Percentiles rank a stretch among this genome's conserved stretches.
phyloP scores from a whole-genome alignment of 345 rosid genomes.

The Aquilaria malaccensis region DNA sequence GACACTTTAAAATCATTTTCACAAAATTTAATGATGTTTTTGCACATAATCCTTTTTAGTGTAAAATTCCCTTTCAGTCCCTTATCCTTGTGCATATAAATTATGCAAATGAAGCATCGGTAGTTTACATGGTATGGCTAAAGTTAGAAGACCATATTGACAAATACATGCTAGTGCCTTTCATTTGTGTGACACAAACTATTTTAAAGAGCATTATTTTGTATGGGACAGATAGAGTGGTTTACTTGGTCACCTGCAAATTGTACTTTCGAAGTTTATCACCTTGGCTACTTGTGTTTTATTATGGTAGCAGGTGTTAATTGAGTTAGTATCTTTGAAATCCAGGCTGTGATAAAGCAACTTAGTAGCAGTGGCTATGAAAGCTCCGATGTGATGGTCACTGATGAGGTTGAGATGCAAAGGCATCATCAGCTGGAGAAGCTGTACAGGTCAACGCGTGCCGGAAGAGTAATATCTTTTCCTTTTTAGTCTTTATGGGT shows the following conservation, averaged over 20 bases:
- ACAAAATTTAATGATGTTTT: no score
- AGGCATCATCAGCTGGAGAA: conserved; percentile 93
- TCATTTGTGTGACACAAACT: not conserved
- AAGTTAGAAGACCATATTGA: not conserved
- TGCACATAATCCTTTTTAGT: no score
- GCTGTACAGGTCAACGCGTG: conserved; percentile 73
- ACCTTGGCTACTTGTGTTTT: not conserved
- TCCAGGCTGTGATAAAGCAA: conserved; percentile 96
- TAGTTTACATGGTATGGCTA: not conserved
- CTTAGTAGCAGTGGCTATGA: conserved; percentile 85
- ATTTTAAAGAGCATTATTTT: not conserved
- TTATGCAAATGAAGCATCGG: no score
- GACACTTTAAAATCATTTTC: no score
- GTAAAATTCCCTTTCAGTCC: no score
- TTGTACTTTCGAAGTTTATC: not conserved
- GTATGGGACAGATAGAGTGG: not conserved
- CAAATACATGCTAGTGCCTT: not conserved
- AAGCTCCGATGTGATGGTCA: conserved; percentile 79
- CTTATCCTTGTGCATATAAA: no score
- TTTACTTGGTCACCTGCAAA: not conserved
- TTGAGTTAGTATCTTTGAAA: conserved; percentile 11
- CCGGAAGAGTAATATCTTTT: conserved; percentile 51
- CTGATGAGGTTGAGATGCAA: conserved; percentile 90
- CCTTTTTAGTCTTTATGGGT: not conserved
- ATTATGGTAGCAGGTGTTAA: not conserved